Conservation (phyloP, 305 asterid species). For the Solanum hybrid region DNA sequence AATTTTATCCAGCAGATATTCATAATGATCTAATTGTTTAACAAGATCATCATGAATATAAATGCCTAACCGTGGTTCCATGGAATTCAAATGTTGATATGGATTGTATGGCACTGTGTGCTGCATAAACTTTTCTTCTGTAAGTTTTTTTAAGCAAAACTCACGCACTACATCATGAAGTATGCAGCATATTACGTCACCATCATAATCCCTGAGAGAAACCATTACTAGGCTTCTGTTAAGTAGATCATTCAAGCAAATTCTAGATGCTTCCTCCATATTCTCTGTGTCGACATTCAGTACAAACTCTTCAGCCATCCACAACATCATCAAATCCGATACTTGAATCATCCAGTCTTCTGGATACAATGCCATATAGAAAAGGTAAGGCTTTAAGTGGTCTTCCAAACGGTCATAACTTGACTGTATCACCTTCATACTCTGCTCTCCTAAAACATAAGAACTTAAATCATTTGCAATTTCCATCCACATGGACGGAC, state of each 20-base stretch:
- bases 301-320: background rate
- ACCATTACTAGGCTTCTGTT: background rate
- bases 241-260: background rate
- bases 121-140: background rate
- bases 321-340: background rate
- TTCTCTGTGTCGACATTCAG: background rate
- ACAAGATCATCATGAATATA: background rate
- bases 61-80: background rate
- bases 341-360: background rate
- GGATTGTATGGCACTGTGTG: background rate
- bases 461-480: background rate
- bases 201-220: background rate
- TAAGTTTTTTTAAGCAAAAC: background rate
- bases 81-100: background rate
- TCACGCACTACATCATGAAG: background rate
- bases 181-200: background rate
- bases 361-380: background rate
- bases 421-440: background rate
- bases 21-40: background rate
- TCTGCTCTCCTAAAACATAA: background rate
- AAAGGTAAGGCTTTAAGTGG: background rate
- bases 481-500: background rate
- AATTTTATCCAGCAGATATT: background rate
- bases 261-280: background rate
- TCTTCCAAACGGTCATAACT: background rate